Evolutionary conservation across 2,329 filamentous ascomycete species (phyloP).

Genomic region (Cyclaneusma minus): DNA sequence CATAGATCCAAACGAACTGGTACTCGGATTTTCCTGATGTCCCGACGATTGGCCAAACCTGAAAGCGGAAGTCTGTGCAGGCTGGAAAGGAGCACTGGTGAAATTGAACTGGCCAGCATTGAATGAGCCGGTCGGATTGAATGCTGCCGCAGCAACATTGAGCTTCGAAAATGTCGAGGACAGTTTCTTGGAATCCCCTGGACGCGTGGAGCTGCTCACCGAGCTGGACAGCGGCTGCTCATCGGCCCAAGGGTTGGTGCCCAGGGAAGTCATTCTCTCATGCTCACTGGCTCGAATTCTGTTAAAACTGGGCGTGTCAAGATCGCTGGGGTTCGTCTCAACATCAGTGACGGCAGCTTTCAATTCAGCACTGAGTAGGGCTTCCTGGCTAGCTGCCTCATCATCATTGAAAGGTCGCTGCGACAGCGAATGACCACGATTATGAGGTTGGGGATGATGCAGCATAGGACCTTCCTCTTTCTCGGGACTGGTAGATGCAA

Average conservation of each 20-base stretch:
- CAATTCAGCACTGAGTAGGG: slow-evolving; percentile 6
- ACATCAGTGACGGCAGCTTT: slow-evolving; percentile 14
- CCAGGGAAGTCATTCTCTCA: slow-evolving; percentile 36
- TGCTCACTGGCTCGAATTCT: slow-evolving; percentile 33
- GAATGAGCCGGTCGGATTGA: slow-evolving; percentile 40
- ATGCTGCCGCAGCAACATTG: slow-evolving; percentile 73
- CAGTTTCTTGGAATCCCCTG: slow-evolving; percentile 51
- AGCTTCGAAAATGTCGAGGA: slow-evolving; percentile 62
- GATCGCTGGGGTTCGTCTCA: slow-evolving; percentile 58
- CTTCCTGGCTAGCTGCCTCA: slow-evolving; percentile 25
- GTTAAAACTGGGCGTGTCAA: slow-evolving; percentile 46
- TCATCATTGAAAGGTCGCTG: slow-evolving; percentile 48
- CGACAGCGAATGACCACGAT: slow-evolving; percentile 54
- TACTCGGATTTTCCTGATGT: slow-evolving; percentile 13
- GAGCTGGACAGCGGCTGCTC: slow-evolving; percentile 24
- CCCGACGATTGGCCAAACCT: slow-evolving; percentile 11
- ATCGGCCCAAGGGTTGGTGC: slow-evolving; percentile 50
- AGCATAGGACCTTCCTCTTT: slow-evolving; percentile 40
- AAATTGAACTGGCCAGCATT: slow-evolving; percentile 35
- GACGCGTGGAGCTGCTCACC: slow-evolving; percentile 22
- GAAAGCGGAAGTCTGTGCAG: slow-evolving; percentile 18
- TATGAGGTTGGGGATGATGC: slow-evolving; percentile 62
- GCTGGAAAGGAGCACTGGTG: slow-evolving; percentile 29
- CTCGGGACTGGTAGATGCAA: slow-evolving; percentile 35
- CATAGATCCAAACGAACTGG: slow-evolving; percentile 12